These are phyloP conservation scores for Amaranthus hypochondriacus DNA, from an alignment of 148 eudicot genomes.

Conservation along the genomic window DNA sequence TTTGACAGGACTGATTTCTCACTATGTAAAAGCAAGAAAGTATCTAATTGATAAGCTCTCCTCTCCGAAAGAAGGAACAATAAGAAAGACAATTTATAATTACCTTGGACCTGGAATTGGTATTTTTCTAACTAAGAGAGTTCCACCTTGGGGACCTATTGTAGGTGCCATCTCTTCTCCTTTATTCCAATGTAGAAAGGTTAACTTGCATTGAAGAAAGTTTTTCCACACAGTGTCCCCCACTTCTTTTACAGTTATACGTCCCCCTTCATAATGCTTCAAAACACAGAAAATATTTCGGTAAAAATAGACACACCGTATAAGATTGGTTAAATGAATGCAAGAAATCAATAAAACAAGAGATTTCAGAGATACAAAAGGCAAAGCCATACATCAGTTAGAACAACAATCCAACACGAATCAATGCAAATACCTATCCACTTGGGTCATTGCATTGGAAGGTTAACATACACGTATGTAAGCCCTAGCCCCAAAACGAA, in stretches of 20 bases:
- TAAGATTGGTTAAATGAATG: neutral
- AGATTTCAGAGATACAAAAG: neutral
- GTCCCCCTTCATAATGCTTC: constrained; percentile 57
- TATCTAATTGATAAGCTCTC: neutral
- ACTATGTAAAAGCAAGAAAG: neutral
- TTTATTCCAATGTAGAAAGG: constrained; percentile 74
- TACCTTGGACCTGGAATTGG: constrained; percentile 73
- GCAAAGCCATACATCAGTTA: neutral
- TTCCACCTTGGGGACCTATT: constrained; percentile 64
- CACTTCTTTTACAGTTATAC: constrained; percentile 38
- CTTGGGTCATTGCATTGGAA: neutral
- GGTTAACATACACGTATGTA: neutral
- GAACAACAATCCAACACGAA: neutral
- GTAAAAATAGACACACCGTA: constrained; percentile 1
- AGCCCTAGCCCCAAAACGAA: neutral
- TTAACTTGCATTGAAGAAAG: constrained; percentile 65
- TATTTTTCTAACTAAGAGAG: constrained; percentile 84
- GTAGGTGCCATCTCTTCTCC: constrained; percentile 87
- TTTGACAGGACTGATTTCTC: neutral
- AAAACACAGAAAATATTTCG: constrained; percentile 16
- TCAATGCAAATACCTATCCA: neutral
- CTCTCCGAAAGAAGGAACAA: neutral
- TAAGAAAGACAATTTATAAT: constrained; percentile 8
- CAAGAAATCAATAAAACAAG: neutral
- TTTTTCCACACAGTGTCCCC: constrained; percentile 54